These are phyloP conservation scores for Claviceps africana DNA, from an alignment of 2,329 filamentous ascomycete genomes.

Conservation along the genomic window DNA sequence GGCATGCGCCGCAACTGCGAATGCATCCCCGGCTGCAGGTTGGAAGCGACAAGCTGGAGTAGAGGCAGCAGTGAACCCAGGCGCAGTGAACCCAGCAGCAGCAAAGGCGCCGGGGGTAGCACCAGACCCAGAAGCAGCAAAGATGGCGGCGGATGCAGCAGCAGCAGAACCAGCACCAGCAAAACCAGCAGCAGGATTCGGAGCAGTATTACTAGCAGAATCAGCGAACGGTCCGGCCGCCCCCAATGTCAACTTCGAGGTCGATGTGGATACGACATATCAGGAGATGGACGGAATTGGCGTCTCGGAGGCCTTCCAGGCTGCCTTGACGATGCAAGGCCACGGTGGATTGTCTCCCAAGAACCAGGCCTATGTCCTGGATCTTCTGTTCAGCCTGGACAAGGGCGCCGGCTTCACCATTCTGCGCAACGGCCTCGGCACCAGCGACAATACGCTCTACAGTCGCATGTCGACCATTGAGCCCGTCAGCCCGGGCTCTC, in stretches of 20 bases:
- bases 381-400: not conserved
- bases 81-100: no score
- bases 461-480: not conserved
- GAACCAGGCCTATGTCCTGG: not conserved
- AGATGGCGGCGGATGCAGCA: not conserved
- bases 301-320: not conserved
- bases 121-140: no score
- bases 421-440: not conserved
- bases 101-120: no score
- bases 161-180: no score
- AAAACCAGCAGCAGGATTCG: no score
- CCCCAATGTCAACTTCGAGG: not conserved
- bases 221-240: no score
- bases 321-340: not conserved
- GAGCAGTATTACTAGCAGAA: no score
- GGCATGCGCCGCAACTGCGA: not conserved
- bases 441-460: not conserved
- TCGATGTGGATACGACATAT: not conserved
- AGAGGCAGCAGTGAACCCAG: no score
- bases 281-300: not conserved
- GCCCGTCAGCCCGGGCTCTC: not conserved
- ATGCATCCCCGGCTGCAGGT: not conserved
- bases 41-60: not conserved
- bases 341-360: not conserved
- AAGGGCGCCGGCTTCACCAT: not conserved